Percentiles rank a stretch among this genome's conserved stretches.
phyloP scores from a whole-genome alignment of 1,284 basidiomycete genomes.

The Pulchroboletus neoregius region DNA sequence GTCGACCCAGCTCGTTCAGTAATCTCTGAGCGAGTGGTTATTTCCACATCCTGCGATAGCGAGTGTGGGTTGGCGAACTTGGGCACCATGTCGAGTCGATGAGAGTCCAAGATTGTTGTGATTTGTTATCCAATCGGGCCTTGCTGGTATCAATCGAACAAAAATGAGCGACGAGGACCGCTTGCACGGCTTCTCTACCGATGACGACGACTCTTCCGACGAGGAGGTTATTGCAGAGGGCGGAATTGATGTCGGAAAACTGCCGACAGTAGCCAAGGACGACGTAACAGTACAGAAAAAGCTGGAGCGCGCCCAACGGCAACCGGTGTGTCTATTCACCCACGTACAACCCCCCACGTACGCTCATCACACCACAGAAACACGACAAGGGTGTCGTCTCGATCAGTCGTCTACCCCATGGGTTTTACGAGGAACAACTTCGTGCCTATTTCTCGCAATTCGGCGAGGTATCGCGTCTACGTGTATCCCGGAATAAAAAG shows the following conservation, averaged over 20 bases:
- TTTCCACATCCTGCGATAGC: conserved; percentile 17
- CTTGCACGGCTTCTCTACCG: conserved; percentile 72
- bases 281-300: conserved; percentile 75
- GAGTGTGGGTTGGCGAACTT: conserved; percentile 32
- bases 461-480: conserved; percentile 83
- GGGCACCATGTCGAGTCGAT: conserved; percentile 18
- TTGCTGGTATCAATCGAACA: neutral
- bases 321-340: conserved; percentile 54
- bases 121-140: conserved; percentile 16
- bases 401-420: conserved; percentile 90
- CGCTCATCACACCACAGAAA: conserved; percentile 39
- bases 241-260: conserved; percentile 60
- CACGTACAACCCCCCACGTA: neutral
- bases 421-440: conserved; percentile 96
- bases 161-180: conserved; percentile 40
- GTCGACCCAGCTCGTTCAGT: conserved; percentile 8
- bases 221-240: conserved; percentile 68
- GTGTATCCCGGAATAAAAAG: conserved; percentile 92
- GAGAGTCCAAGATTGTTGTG: conserved; percentile 20
- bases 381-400: conserved; percentile 84
- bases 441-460: conserved; percentile 94
- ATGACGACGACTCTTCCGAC: conserved; percentile 77
- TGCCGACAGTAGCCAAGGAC: conserved; percentile 84
- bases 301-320: conserved; percentile 78
- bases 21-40: conserved; percentile 30